Base-by-base conservation (phyloP, 2,329 filamentous ascomycete species). In the Epicoccum nigrum region DNA sequence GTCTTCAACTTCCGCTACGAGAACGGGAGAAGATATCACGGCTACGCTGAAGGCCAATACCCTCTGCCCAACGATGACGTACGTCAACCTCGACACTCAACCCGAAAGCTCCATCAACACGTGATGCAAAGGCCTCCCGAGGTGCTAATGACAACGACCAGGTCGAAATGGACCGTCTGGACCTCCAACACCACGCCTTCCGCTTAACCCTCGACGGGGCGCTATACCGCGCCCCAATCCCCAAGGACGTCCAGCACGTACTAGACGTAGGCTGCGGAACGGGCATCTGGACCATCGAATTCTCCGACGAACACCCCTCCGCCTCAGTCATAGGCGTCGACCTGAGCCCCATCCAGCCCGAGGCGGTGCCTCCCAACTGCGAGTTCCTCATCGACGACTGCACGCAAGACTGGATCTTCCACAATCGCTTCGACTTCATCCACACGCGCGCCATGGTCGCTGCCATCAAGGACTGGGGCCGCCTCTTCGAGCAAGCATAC, bases 361-460 rank as follows among this genome's bases (percentile, higher is more conserved):
- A 51, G 15, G 58, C 62, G 41, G 65, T 71, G 6, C 68, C 69
- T 2, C 64, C 67, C 2, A 71, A 69, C 39, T 71, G 68, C 44
- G 63, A 63, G 17, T 74, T 73, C 27, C 49, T 72, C 6, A 68
- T 74, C 32, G 69, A 73, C 31, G 67, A 74, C 42, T 66, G 59
- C 17, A 65, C 69, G 21, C 76, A 81, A 38, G 77, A 82, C 7
- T 88, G 85, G 85, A 68, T 77, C 20, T 83, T 82, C 37, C 72
- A 75, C 7, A 68, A 78, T 23, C 68, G 67, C 12, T 86, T 83
- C 61, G 84, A 87, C 64, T 80, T 81, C 58, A 81, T 87, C 76
- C 76, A 81, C 77, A 64, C 78, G 64, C 64, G 80, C 59, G 62
- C 80, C 74, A 75, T 83, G 76, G 64, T 77, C 55, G 78, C 78